A percentile compares a stretch with the other conserved stretches of the same genome.
Evolutionary conservation across 352 stramenopile species (phyloP).

Genomic region (Phytophthora ramorum): DNA sequence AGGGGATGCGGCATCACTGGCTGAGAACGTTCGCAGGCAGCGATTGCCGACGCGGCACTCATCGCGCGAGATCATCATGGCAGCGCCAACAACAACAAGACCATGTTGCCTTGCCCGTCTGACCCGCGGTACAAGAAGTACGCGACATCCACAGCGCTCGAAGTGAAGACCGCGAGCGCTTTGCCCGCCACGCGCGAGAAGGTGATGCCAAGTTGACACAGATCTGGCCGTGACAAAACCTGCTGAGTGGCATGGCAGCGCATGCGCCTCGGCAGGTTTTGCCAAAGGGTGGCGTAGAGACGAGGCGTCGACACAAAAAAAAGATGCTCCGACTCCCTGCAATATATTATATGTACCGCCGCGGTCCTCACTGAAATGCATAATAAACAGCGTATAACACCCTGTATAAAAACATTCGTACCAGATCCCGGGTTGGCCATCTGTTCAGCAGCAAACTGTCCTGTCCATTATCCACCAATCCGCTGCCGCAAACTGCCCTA

Average conservation of each 20-base stretch:
- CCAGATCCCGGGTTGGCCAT: background rate
- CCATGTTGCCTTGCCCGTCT: constrained; percentile 21
- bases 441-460: constrained; percentile 9
- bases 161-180: constrained; percentile 28
- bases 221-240: background rate
- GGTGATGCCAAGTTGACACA: constrained; percentile 6
- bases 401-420: background rate
- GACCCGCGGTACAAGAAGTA: constrained; percentile 20
- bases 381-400: background rate
- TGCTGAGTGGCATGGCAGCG: background rate
- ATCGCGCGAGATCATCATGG: constrained; percentile 18
- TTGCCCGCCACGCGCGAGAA: constrained; percentile 5
- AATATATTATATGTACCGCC: background rate
- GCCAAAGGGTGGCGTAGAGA: constrained; percentile 11
- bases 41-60: constrained; percentile 12
- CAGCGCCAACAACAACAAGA: constrained; percentile 12
- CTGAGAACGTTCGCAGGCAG: constrained; percentile 18
- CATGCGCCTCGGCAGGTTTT: background rate
- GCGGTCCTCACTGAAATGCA: background rate
- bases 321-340: constrained; percentile 1
- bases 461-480: constrained; percentile 14
- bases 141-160: constrained; percentile 20
- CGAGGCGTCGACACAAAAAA: constrained; percentile 12
- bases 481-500: background rate
- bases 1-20: background rate